A percentile compares a stretch with the other conserved stretches of the same genome.
These are phyloP conservation scores for Gossypium gossypioides DNA, from an alignment of 441 rosid genomes.

Conservation along the genomic window DNA sequence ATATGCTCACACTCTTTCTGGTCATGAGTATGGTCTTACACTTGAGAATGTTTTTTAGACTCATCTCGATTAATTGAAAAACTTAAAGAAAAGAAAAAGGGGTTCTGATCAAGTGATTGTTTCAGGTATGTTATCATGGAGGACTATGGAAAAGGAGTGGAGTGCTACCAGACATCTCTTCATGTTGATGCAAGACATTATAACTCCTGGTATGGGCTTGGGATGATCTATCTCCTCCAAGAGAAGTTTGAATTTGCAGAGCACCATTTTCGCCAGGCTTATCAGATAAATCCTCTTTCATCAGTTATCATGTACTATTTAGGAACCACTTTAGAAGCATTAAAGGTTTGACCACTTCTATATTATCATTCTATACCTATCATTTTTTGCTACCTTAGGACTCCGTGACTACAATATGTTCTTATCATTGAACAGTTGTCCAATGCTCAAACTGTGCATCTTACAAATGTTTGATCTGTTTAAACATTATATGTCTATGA, in stretches of 20 bases:
- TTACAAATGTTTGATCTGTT: not conserved
- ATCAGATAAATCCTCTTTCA: constrained; percentile 60
- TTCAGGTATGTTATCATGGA: constrained; percentile 66
- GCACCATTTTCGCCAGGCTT: constrained; percentile 79
- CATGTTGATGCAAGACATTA: constrained; percentile 72
- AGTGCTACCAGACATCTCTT: constrained; percentile 72
- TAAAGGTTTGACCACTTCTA: constrained; percentile 39
- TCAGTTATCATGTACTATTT: constrained; percentile 85
- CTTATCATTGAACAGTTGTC: not conserved
- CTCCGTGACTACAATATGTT: not conserved
- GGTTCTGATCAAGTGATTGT: constrained; percentile 8
- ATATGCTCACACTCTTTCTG: constrained; percentile 88
- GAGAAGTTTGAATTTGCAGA: constrained; percentile 81
- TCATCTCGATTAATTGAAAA: constrained; percentile 8
- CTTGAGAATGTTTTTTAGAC: not conserved
- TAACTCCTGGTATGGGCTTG: constrained; percentile 92
- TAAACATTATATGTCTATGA: not conserved
- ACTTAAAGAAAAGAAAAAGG: not conserved
- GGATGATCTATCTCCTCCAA: constrained; percentile 71
- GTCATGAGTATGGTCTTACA: constrained; percentile 68
- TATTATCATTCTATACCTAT: not conserved
- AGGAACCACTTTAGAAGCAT: constrained; percentile 71
- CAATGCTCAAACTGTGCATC: not conserved
- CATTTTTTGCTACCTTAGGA: not conserved
- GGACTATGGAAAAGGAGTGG: constrained; percentile 70